Conservation (phyloP, 2,329 filamentous ascomycete species). For the Ceratocystis smalleyi region DNA sequence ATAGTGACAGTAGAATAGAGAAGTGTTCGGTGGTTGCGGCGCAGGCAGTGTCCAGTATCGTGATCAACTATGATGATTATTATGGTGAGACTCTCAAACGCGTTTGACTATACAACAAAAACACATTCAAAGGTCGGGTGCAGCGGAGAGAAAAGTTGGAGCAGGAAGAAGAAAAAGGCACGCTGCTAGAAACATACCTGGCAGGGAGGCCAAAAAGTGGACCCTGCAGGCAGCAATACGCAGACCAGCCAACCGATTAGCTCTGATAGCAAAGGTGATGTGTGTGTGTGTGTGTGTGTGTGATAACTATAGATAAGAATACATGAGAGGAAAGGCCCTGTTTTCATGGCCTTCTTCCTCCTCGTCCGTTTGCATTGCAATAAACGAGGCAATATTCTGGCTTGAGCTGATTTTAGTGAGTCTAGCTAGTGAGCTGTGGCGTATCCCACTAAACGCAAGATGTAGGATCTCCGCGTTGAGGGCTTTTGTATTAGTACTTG, state of each 20-base stretch:
- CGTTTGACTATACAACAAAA: no score
- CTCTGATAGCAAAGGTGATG: neutral
- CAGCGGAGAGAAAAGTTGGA: neutral
- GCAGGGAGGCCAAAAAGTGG: neutral
- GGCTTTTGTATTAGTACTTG: neutral
- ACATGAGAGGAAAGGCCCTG: conserved; percentile 3
- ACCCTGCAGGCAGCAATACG: neutral
- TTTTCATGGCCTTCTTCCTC: no score
- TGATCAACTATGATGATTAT: neutral
- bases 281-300: neutral
- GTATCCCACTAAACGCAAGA: conserved; percentile 4
- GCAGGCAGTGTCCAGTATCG: neutral
- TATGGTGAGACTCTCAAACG: neutral
- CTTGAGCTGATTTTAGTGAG: neutral
- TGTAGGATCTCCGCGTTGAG: neutral
- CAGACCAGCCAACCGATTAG: neutral
- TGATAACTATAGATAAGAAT: conserved; percentile 3
- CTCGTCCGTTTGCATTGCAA: conserved; percentile 3
- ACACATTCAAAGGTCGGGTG: neutral
- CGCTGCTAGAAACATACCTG: neutral
- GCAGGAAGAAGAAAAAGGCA: neutral
- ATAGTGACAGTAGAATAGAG: neutral
- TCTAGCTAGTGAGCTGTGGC: neutral
- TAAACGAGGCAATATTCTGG: neutral
- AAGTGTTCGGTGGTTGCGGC: neutral